Base-by-base conservation (phyloP, 495 filamentous ascomycete genomes). In the Daldinia concentrica region DNA sequence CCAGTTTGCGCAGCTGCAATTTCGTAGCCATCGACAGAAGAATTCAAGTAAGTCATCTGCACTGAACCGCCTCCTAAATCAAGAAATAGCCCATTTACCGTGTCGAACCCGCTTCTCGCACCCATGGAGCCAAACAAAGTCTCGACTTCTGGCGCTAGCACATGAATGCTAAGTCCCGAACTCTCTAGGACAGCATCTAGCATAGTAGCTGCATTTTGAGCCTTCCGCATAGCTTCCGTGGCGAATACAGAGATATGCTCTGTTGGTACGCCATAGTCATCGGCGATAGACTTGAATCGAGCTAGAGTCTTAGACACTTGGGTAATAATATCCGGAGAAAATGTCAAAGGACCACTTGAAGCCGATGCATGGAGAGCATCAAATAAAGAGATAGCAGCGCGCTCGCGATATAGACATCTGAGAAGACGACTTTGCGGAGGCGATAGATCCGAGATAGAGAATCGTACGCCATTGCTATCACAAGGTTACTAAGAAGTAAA, bases 31-130 rank as follows among this genome's bases (percentile, higher is more conserved):
- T 65, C 69, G 4, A 70, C 4, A 74, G 72, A 87, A 0, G 90
- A 88, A 55, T 89, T 82, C 75, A 97, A 85, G 86, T 93, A 97
- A 6, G 92, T 93, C 81, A 97, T 89, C 80, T 98, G 94, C 59
- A 93, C 92, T 71, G 93, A 96, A 1, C 94, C 94, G 2, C 94
- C 94, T 2, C 94, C 94, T 0, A 98, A 86, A 76, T 98, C 94
- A 79, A 98, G 91, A 22, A 95, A 91, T 22, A 98, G 79, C 4
- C 93, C 89, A 29, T 83, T 74, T 14, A 83, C 79, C 30, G 85
- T 75, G 7, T 81, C 80, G 58, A 94, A 90, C 11, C 90, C 90
- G 68, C 91, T 93, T 30, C 93, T 89, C 22, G 95, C 90, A 1
- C 94, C 94, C 84, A 93, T 87, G 2, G 94, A 91, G 2, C 94